Evolutionary conservation across 202 grass and related monocot species (phyloP), one percentile per base, ranked within the genome.

Genomic region (Zoysia matrella): DNA sequence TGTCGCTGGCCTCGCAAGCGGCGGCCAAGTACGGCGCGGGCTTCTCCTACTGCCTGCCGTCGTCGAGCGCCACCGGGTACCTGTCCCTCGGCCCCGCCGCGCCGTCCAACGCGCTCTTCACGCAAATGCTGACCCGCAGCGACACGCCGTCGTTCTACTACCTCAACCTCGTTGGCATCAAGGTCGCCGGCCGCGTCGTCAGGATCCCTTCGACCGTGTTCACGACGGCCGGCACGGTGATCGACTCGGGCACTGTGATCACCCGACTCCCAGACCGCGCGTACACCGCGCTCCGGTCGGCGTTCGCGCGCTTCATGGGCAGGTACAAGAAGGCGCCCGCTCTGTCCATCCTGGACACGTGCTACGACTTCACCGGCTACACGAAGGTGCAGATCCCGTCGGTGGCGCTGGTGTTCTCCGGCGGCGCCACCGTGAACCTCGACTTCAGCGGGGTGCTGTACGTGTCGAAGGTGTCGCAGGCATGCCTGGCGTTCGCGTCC

Each of bases 201-300:
- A 48, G 36, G 14, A 18, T 91, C 16, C 5, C 84, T 0, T 11
- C 53, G 16, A n/a, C 73, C 15, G 82, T 86, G 62, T 86, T 94
- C 63, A 13, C 8, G 4, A 2, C 3, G 8, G 11, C 84, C 3
- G 84, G 92, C 67, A 92, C 88, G 2, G 70, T 94, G 49, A 84
- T 98, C 45, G 95, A 98, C 91, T 98, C 92, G 5, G 95, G 95
- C 22, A 94, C 92, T 0, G 95, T 98, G 44, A 91, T 98, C 82
- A 98, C 95, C 14, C 80, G 88, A 40, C 90, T 98, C 39, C 90
- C 95, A 3, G 73, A 65, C 18, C 11, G 40, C 4, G 95, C 88
- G 9, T 95, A 98, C 87, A 1, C 7, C 2, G 72, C 75, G 73
- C 77, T 98, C 15, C 67, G 88, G 68, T 10, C 66, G 53, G 52